Conservation (phyloP, 257 asterid genomes). For the Gynochthodes officinalis region DNA sequence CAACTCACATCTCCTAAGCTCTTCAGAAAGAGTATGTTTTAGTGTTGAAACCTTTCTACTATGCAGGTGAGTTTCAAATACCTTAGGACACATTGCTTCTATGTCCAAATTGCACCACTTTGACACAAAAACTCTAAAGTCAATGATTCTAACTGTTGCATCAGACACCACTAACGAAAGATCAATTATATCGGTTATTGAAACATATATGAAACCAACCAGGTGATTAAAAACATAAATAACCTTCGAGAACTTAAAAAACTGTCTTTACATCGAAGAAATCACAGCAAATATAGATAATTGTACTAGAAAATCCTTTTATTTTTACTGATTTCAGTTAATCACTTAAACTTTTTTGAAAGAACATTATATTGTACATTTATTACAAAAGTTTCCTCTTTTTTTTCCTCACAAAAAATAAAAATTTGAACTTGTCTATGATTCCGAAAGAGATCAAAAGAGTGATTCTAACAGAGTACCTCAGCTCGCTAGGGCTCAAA, state of each 20-base stretch:
- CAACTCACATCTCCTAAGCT: constrained; percentile 66
- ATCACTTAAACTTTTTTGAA: not conserved
- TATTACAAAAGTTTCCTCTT: too few relatives aligned
- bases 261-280: not conserved
- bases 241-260: not conserved
- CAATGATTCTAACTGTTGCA: constrained; percentile 59
- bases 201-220: constrained; percentile 51
- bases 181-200: constrained; percentile 79
- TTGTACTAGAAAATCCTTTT: not conserved
- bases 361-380: too few relatives aligned
- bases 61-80: not conserved
- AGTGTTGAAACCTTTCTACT: not conserved
- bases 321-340: not conserved
- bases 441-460: constrained; percentile 50
- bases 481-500: constrained; percentile 59
- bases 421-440: constrained; percentile 48
- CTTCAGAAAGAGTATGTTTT: constrained; percentile 29
- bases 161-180: constrained; percentile 48
- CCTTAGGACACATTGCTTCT: constrained; percentile 34
- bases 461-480: constrained; percentile 83
- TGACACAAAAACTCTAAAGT: constrained; percentile 65
- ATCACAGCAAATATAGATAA: not conserved
- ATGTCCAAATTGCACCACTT: constrained; percentile 69
- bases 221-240: constrained; percentile 8
- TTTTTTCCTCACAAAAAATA: not conserved